These are phyloP conservation scores for Acarospora socialis DNA, from an alignment of 2,329 filamentous ascomycete species.

Conservation along the genomic window DNA sequence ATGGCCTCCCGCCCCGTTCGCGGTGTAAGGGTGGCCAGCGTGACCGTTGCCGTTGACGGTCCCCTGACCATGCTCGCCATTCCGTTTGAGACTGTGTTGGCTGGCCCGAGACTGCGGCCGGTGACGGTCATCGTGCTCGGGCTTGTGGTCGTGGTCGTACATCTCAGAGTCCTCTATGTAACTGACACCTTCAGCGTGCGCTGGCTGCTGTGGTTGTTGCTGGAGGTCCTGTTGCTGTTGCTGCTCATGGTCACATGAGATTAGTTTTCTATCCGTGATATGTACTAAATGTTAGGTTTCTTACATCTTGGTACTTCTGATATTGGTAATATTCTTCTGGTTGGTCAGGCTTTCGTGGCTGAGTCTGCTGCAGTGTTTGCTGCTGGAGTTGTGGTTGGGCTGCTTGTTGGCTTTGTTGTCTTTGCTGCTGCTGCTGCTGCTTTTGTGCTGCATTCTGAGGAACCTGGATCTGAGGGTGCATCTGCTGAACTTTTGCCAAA, in stretches of 20 bases:
- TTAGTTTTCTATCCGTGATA: slow-evolving; percentile 1
- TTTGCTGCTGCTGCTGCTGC: slow-evolving; percentile 23
- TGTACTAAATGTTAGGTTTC: slow-evolving; percentile 7
- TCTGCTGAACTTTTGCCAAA: slow-evolving; percentile 93
- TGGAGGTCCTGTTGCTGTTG: slow-evolving; percentile 13
- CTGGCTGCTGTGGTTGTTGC: slow-evolving; percentile 9
- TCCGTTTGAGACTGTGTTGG: slow-evolving; percentile 19
- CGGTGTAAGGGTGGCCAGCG: too few relatives aligned
- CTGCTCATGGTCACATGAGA: slow-evolving; percentile 5
- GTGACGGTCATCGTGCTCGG: slow-evolving; percentile 24
- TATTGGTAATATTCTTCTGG: slow-evolving; percentile 14
- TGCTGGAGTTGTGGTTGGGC: slow-evolving; percentile 7
- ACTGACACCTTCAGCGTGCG: slow-evolving; percentile 24
- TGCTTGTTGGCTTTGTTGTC: too few relatives aligned
- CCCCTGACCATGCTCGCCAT: slow-evolving; percentile 25
- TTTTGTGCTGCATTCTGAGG: slow-evolving; percentile 66
- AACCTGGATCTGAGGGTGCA: slow-evolving; percentile 91
- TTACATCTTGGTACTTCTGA: slow-evolving; percentile 14
- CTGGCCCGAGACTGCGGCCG: slow-evolving; percentile 24
- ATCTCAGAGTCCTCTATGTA: slow-evolving; percentile 37
- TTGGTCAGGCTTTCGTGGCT: slow-evolving; percentile 13
- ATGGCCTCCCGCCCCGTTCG: slow-evolving; percentile 13
- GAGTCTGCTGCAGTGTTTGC: slow-evolving; percentile 24
- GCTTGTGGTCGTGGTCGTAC: slow-evolving; percentile 34
- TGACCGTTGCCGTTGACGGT: slow-evolving; percentile 20